Evolutionary conservation across 331 rosid species (phyloP).

Genomic region (Malus hybrid): DNA sequence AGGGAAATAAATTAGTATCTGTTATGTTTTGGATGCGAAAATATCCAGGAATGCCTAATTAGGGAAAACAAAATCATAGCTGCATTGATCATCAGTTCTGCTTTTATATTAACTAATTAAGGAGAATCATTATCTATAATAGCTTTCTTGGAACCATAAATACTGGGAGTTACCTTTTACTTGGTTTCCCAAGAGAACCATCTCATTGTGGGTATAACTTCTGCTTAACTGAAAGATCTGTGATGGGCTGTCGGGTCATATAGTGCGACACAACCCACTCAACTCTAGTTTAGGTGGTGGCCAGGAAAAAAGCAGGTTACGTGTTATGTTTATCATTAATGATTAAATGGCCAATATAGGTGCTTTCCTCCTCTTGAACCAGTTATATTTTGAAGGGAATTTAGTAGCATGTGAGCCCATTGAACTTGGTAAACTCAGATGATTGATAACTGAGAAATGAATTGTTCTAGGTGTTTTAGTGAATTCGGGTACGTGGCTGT

Average conservation of each 20-base stretch:
- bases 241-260: not conserved
- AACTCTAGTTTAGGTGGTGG: not conserved
- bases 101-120: not conserved
- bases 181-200: not conserved
- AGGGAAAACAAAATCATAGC: not conserved
- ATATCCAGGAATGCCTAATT: slow-evolving; percentile 60
- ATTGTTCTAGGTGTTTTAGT: not conserved
- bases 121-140: not conserved
- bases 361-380: not conserved
- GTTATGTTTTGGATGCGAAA: slow-evolving; percentile 86
- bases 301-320: not conserved
- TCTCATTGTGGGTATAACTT: not conserved
- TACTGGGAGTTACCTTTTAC: not conserved
- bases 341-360: not conserved
- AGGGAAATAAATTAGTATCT: slow-evolving; percentile 17
- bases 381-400: not conserved
- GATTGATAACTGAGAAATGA: not conserved
- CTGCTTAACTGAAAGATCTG: not conserved
- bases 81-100: not conserved
- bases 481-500: not conserved
- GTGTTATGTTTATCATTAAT: not conserved
- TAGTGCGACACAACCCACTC: not conserved
- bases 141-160: not conserved
- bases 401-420: not conserved
- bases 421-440: not conserved